Base-by-base conservation (phyloP, 768 basidiomycete genomes). In the Hirschioporus abietinus region DNA sequence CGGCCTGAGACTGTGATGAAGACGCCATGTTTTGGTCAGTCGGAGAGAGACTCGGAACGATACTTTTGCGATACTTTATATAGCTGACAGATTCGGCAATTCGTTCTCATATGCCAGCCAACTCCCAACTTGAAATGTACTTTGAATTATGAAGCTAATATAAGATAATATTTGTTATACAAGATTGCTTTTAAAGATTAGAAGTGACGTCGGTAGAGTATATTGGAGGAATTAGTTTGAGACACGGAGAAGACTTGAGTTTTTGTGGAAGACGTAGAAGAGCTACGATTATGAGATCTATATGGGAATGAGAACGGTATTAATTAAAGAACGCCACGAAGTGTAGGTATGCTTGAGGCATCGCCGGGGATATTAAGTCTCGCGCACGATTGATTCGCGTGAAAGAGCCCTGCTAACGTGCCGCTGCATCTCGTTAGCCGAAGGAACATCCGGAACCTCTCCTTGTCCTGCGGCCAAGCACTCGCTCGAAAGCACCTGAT, bases 1-100 rank as follows among this genome's bases (percentile, higher is more conserved):
- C 83, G 66, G 91, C 88, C 72, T 92, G 91, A 12, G 84, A 77
- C 76, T 84, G 84, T 58, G 79, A 73, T 72, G 78, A 70, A 70
- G 73, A 74, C 57, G 81, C 76, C 81, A 82, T 77, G 66, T 23
- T 66, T 23, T 17, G 18, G 27, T 9, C 20, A 36, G 20, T 30
- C 30, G 30, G 30, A 30, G 30, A 30, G 30, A n/a, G n/a, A n/a
- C n/a, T n/a, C n/a, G n/a, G n/a, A n/a, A n/a, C n/a, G n/a, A n/a
- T n/a, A n/a, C n/a, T n/a, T n/a, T n/a, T n/a, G n/a, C n/a, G n/a
- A n/a, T n/a, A n/a, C n/a, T n/a, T n/a, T n/a, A n/a, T n/a, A n/a
- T n/a, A n/a, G n/a, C n/a, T n/a, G n/a, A 52, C 42, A 52, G 42
- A 52, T 52, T 52, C 12, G 42, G 42, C 42, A 52, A 20, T 52